Evolutionary conservation across 176 grass and related monocot species (phyloP).

Genomic region (Oryza brachyantha): DNA sequence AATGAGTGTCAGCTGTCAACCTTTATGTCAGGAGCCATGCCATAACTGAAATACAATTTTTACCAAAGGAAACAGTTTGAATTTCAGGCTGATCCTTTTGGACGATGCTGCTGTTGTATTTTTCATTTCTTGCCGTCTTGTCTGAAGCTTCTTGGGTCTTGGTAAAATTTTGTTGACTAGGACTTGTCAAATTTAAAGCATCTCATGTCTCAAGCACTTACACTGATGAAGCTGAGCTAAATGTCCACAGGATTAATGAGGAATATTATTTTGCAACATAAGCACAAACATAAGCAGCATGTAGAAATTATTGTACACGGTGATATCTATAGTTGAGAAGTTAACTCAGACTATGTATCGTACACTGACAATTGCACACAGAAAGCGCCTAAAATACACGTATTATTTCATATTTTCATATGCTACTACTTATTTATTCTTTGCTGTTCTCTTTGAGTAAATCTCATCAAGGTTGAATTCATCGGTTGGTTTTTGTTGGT

Average conservation of each 20-base stretch:
- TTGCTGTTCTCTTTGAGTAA: not conserved
- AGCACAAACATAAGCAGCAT: not conserved
- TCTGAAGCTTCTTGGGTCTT: not conserved
- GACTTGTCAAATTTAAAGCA: not conserved
- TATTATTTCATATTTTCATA: not conserved
- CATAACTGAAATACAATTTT: not conserved
- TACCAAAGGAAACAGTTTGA: not conserved
- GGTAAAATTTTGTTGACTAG: not conserved
- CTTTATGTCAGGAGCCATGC: not conserved
- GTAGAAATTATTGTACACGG: not conserved
- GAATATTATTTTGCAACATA: not conserved
- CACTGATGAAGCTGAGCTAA: not conserved
- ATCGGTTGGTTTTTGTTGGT: conserved; percentile 33
- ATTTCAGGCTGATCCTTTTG: not conserved
- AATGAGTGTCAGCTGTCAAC: not conserved
- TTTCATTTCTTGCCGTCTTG: not conserved
- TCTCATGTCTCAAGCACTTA: not conserved
- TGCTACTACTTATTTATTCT: not conserved
- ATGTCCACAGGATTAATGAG: not conserved
- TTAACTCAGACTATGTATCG: not conserved
- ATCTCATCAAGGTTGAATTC: not conserved
- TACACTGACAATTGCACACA: not conserved
- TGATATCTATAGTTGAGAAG: not conserved
- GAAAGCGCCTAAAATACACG: not conserved
- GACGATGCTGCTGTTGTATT: not conserved